A percentile compares a stretch with the other conserved stretches of the same genome.
Conservation (phyloP, 176 grass and related monocot genomes). For the Puya raimondii region DNA sequence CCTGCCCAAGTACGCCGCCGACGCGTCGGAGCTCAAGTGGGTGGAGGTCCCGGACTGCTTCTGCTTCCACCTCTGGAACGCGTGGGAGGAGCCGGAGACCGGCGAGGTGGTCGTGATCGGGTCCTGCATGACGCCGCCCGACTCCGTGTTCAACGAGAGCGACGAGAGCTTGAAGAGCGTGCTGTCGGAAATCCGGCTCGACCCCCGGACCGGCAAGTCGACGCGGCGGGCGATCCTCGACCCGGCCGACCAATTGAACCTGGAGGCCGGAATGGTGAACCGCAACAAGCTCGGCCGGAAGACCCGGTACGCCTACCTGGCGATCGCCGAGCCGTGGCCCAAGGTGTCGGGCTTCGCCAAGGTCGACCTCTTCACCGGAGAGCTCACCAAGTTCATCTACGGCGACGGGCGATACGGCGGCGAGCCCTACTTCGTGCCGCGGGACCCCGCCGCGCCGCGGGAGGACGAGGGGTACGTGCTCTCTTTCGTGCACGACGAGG, state of each 20-base stretch:
- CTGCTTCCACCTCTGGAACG: slow-evolving; percentile 98
- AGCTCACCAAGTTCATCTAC: slow-evolving; percentile 43
- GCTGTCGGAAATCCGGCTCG: slow-evolving; percentile 78
- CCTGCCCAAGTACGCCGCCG: slow-evolving; percentile 53
- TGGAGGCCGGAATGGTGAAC: slow-evolving; percentile 91
- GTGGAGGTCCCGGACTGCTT: slow-evolving; percentile 91
- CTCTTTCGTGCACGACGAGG: slow-evolving; percentile 53
- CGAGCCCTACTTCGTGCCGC: slow-evolving; percentile 75
- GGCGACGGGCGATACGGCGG: slow-evolving; percentile 59
- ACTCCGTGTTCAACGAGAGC: slow-evolving; percentile 87
- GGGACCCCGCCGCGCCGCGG: slow-evolving; percentile 3
- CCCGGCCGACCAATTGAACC: slow-evolving; percentile 36
- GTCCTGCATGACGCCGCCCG: slow-evolving; percentile 82
- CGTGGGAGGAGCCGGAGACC: slow-evolving; percentile 58
- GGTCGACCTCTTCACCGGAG: slow-evolving; percentile 66
- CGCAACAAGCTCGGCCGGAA: slow-evolving; percentile 43
- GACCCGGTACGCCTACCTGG: slow-evolving; percentile 73
- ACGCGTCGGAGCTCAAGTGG: slow-evolving; percentile 60
- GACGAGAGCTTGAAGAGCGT: slow-evolving; percentile 49
- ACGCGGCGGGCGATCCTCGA: slow-evolving; percentile 46
- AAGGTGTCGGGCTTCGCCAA: slow-evolving; percentile 98
- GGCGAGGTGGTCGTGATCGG: slow-evolving; percentile 75
- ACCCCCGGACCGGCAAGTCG: slow-evolving; percentile 52
- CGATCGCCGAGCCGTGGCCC: slow-evolving; percentile 86
- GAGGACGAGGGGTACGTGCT: slow-evolving; percentile 80